Base-by-base conservation (phyloP, 2,329 filamentous ascomycete genomes). In the Helminthosporium solani region DNA sequence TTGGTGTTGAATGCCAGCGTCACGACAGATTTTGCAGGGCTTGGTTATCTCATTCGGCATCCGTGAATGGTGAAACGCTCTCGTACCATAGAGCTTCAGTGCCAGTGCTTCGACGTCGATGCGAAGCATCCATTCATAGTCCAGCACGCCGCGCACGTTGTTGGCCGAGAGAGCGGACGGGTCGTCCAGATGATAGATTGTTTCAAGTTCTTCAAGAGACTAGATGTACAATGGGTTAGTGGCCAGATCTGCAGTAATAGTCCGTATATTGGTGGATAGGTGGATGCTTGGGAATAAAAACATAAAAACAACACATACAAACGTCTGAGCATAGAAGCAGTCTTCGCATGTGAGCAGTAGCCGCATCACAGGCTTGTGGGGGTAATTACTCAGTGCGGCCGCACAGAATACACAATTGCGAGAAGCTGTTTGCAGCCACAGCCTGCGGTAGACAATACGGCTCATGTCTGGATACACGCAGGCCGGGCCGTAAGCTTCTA, bases 351-450 rank as follows among this genome's bases (percentile, higher is more conserved):
- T 44, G 7, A 57, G 50, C 2, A 66, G 33, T 16, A 62, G 35
- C 3, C 56, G 46, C 36, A 55, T 53, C 15, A 55, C 47, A 3
- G 43, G 21, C 1, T 42, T 25, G 34, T 64, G 63, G 0, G 64
- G 62, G 34, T 67, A 67, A 21, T 39, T 41, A 42, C 63, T 59
- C 18, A 66, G 31, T 2, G 46, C 46, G 2, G 40, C 47, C 19
- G 48, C 48, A 40, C 64, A 67, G 47, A 59, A 67, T 7, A 66
- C 52, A 34, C 64, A 67, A 16, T 27, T 38, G 7, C 63, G 48
- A 7, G 63, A 58, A 7, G 63, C 62, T 40, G 52, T 56, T 41
- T 67, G 61, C 16, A 67, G 57, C 61, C 62, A 67, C 11, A 67
- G 47, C 3, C 62, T 40, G 5, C 63, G 53, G 41, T 66, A 66